Evolutionary conservation across 1,139 yeast species (phyloP), one percentile per base, ranked within the genome.

Genomic region (Pichia sp.): DNA sequence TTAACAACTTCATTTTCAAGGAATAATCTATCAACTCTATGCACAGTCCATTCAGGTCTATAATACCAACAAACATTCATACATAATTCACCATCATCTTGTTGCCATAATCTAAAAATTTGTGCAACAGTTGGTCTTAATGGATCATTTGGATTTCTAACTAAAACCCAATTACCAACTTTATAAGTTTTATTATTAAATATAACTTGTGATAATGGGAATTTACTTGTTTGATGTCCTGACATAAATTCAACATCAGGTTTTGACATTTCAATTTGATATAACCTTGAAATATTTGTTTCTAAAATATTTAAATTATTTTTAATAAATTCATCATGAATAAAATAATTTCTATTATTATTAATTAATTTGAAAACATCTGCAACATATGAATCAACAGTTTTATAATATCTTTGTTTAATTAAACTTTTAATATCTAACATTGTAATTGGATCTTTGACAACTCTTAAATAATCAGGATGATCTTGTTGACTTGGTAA

Each of bases 41-140:
- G 98, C 40, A 94, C 95, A 0, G 98, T 92, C 70, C 94, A 97
- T 63, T 92, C 97, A 0, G 98, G 96, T 51, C 97, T 80, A 59
- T 87, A 85, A 66, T 90, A 92, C 98, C 98, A 92, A 69, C 98
- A 92, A 34, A 87, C 96, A 60, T 92, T 92, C 60, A 92, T 76
- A 78, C 92, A 90, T 51, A 82, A 75, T 49, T 57, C 57, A 52
- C 85, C 82, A 16, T 94, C 95, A 57, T 89, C 96, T 48, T 83
- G 80, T 41, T 48, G 51, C 98, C 98, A 92, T 52, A 92, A 76
- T 57, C 96, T 76, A 68, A 90, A 92, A 32, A 92, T 78, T 64
- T 92, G 98, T 9, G 95, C 97, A 27, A 90, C 86, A 12, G 90
- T 90, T 16, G 98, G 97, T 62, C 86, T 85, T 28, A 80, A 74